Base-by-base conservation (phyloP, 1,284 basidiomycete species). In the Bondarzewia mesenterica region DNA sequence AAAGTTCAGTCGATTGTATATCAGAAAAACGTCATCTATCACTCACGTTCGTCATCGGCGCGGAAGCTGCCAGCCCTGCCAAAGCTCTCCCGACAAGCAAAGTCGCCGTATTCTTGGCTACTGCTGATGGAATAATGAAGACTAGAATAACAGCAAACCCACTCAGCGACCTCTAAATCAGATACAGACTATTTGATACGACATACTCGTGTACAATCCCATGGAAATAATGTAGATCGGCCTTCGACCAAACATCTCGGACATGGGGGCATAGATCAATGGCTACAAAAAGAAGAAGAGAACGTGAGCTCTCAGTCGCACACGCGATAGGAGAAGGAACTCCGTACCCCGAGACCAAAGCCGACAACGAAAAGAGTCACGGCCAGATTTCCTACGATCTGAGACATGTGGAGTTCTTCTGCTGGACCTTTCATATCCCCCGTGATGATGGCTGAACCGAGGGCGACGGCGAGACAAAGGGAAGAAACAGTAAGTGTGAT, bases 31-130 rank as follows among this genome's bases (percentile, higher is more conserved):
- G 29, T 10, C 29, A 10, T 2, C 10, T 62, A 22, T 72, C 72
- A 22, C 69, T 71, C 3, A 64, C 63, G 47, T 70, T 63, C 22
- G 67, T 68, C 41, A 74, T 53, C 14, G 66, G 64, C 3, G 60
- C 61, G 23, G 63, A 63, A 16, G 60, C 67, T 50, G 81, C 82
- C 16, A 70, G 67, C 0, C 82, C 82, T 12, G 73, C 69, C 14
- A 85, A 61, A 64, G 84, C 81, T 6, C 82, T 73, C 61, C 82
- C 80, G 44, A 78, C 64, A 48, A 86, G 70, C 42, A 85, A 68
- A 0, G 73, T 65, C 10, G 67, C 76, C 7, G 75, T 78, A 62
- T 84, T 85, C 15, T 67, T 65, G 0, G 77, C 67, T 2, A 85
- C 65, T 1, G 80, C 80, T 8, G 61, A 58, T 5, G 61, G 63